Evolutionary conservation across 163 green algal genomes (phyloP), one percentile per base, ranked within the genome.

Genomic region (Coccomyxa subellipsoidea): DNA sequence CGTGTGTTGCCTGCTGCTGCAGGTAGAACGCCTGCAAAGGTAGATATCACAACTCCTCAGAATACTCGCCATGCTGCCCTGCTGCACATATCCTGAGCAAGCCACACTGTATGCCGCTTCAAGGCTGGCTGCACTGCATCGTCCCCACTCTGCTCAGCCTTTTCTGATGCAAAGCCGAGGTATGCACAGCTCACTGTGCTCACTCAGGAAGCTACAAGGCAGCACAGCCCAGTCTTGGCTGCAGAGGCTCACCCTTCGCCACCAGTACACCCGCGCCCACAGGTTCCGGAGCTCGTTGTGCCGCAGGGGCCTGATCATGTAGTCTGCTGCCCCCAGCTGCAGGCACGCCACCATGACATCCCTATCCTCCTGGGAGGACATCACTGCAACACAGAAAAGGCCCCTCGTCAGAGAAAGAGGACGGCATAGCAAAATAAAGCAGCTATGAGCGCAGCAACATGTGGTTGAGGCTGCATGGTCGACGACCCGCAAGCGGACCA

Each of bases 201-300:
- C n/a, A n/a, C n/a, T n/a, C n/a, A n/a, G n/a, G 32, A 12, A 35
- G 69, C 69, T 38, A 23, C 9, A 35, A 35, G 31, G 31, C 15
- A 35, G 3, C 7, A 35, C n/a, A 35, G 7, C 18, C 2, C 0
- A 35, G 69, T 7, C 3, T 23, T 39, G 32, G 71, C 10, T 10
- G 36, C 34, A 32, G 66, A 34, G 31, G 9, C 78, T 76, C 82
- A 93, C 90, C 84, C 83, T 81, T n/a, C 88, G 81, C 87, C 91
- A 90, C 86, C 91, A 90, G 90, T 90, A 94, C 0, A 97, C 90
- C 10, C 90, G 87, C 2, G 90, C 96, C 94, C 94, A 97, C 21
- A 97, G 88, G 81, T 95, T 93, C 0, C 90, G 84, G 36, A 96
- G 86, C 85, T 97, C 94, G 76, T 97, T 97, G 32, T 87, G 82